These are phyloP conservation scores for Ambrosia trifida DNA, from an alignment of 129 eudicot species.

Conservation along the genomic window DNA sequence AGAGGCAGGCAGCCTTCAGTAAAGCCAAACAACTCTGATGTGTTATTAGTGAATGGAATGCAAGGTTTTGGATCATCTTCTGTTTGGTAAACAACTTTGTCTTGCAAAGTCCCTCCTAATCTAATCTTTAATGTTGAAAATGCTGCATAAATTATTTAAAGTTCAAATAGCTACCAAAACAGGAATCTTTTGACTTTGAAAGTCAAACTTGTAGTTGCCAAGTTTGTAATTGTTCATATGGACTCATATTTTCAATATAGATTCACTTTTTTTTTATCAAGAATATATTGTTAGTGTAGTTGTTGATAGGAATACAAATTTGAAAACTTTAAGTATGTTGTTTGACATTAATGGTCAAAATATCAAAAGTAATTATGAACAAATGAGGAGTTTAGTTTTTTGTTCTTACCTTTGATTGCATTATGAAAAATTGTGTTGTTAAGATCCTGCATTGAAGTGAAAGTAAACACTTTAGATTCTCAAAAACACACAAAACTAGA, in stretches of 20 bases:
- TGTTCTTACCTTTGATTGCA: constrained; percentile 67
- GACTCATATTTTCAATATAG: constrained; percentile 8
- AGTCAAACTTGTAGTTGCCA: constrained; percentile 18
- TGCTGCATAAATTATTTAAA: constrained; percentile 50
- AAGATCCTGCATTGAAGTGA: constrained; percentile 68
- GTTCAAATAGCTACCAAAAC: constrained; percentile 11
- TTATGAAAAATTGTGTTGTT: constrained; percentile 57
- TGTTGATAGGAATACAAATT: not conserved
- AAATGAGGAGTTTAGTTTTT: not conserved
- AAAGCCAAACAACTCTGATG: constrained; percentile 59
- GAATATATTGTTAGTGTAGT: not conserved
- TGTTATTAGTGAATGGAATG: constrained; percentile 40
- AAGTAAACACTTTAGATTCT: not conserved
- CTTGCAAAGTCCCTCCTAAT: constrained; percentile 92
- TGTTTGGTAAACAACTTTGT: constrained; percentile 67
- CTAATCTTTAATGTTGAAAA: constrained; percentile 86
- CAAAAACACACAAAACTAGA: constrained; percentile 19
- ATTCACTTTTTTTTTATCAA: not conserved
- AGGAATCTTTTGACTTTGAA: constrained; percentile 14
- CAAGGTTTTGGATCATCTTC: constrained; percentile 54
- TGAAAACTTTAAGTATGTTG: not conserved
- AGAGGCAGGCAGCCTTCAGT: constrained; percentile 70
- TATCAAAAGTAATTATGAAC: not conserved
- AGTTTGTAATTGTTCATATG: not conserved
- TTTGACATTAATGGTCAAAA: constrained; percentile 20